Base-by-base conservation (phyloP, 148 eudicot species). In the Diospyros kaki region DNA sequence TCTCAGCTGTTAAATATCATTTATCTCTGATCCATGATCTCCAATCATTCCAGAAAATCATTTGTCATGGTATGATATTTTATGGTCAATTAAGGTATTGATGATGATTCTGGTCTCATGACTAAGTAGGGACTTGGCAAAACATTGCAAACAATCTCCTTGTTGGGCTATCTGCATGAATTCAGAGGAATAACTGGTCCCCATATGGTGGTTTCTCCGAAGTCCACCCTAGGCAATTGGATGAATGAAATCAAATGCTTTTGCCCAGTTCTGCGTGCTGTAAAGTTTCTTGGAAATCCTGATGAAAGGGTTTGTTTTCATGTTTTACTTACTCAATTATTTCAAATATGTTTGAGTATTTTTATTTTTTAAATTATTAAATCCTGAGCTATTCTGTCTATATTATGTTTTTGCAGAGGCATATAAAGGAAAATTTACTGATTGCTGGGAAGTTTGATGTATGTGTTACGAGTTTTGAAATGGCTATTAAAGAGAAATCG, bases 211-310 rank as follows among this genome's bases (percentile, higher is more conserved):
- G 90, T 92, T 72, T 97, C 92, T 79, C 98, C 98, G 15, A 94
- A 94, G 92, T 97, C 98, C 81, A 97, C 92, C 64, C 78, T 94
- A 76, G 98, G 92, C 73, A 94, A 94, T 77, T 94, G 98, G 98
- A 94, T 83, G 98, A 94, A 83, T 79, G 92, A 17, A 92, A 81
- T 75, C 90, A 78, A 64, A 92, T 96, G 98, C 88, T 94, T 74
- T 97, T 97, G 69, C 83, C 87, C 48, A 94, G 11, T 86, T 97
- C 77, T 94, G 98, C 84, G 90, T 94, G 64, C 92, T 76, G 71
- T 94, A 94, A 83, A 28, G 98, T 94, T 78, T 97, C 97, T 73
- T 66, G 71, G 48, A 94, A 94, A 80, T 97, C 92, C 65, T 96
- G 92, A 78, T 82, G 98, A 72, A 52, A 93, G 71, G 92, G 89